Evolutionary conservation across 2,329 filamentous ascomycete genomes (phyloP).

Genomic region (Annulohypoxylon truncatum): DNA sequence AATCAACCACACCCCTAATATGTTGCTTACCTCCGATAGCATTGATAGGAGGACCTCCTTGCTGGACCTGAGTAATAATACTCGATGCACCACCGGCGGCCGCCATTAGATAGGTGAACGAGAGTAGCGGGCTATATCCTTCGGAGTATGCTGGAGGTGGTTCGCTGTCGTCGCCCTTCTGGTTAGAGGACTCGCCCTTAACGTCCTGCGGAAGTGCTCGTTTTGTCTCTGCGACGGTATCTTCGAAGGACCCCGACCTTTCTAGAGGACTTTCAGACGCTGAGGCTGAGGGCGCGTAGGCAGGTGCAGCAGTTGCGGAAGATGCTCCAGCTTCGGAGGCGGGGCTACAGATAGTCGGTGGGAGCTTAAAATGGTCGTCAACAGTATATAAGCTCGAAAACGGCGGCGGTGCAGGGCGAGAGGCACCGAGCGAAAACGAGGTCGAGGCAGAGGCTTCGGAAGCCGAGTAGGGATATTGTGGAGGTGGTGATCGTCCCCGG

Average conservation of each 20-base stretch:
- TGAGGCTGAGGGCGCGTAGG: constrained; percentile 62
- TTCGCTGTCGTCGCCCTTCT: constrained; percentile 84
- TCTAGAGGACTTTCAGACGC: constrained; percentile 53
- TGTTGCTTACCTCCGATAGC: constrained; percentile 78
- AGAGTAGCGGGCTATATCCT: constrained; percentile 89
- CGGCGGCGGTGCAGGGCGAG: constrained; percentile 63
- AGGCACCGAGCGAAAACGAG: constrained; percentile 49
- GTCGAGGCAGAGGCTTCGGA: constrained; percentile 65
- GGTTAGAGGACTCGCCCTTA: constrained; percentile 77
- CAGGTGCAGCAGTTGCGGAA: constrained; percentile 62
- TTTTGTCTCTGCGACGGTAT: constrained; percentile 79
- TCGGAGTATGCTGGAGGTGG: constrained; percentile 96
- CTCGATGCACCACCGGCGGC: constrained; percentile 95
- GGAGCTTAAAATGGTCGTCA: constrained; percentile 49
- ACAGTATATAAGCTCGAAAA: constrained; percentile 70
- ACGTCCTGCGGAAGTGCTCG: constrained; percentile 83
- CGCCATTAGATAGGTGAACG: constrained; percentile 98
- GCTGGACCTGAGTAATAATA: constrained; percentile 99
- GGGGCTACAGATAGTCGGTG: constrained; percentile 37
- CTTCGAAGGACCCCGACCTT: constrained; percentile 57
- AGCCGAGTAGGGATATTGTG: constrained; percentile 70
- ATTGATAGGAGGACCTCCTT: constrained; percentile 89
- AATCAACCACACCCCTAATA: not conserved
- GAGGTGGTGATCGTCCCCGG: constrained; percentile 64
- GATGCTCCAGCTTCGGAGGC: constrained; percentile 50